These are phyloP conservation scores for Acmispon strigosus DNA, from an alignment of 306 rosid genomes.

Conservation along the genomic window DNA sequence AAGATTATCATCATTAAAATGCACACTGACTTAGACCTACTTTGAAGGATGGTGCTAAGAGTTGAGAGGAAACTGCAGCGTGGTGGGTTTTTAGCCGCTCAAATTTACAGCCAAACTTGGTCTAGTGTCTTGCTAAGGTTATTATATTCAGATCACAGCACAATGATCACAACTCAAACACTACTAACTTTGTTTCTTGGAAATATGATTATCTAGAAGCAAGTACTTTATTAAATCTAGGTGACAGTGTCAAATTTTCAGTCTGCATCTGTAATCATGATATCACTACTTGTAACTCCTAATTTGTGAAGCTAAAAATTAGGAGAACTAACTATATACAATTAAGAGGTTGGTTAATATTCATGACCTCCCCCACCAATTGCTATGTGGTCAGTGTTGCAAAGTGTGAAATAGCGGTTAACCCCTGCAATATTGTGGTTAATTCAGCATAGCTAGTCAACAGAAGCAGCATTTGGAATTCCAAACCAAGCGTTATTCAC, in stretches of 20 bases:
- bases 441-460: slow-evolving; percentile 10
- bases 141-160: neutral
- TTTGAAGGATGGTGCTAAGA: neutral
- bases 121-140: neutral
- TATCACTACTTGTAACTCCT: too few species aligned
- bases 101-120: neutral
- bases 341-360: too few species aligned
- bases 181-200: too few species aligned
- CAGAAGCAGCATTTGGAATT: neutral
- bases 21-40: neutral
- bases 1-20: neutral
- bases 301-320: too few species aligned
- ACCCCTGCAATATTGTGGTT: slow-evolving; percentile 48
- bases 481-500: neutral
- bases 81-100: neutral
- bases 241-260: too few species aligned
- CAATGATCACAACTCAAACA: slow-evolving; percentile 1
- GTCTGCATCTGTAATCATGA: too few species aligned
- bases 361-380: slow-evolving; percentile 81
- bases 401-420: slow-evolving; percentile 85
- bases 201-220: too few species aligned
- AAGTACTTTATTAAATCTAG: too few species aligned
- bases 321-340: too few species aligned
- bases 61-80: neutral
- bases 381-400: slow-evolving; percentile 67